Conservation (phyloP, 176 grass and related monocot genomes). For the Hordeum vulgare region MorexV3_pseudomolecules_assembly NC_058524.1:440244772-440245271, state of each 20-base stretch:
- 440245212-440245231: conserved; percentile 78
- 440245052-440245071: neutral
- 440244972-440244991: neutral
- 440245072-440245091: neutral
- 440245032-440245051: neutral
- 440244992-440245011: neutral
- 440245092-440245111: conserved; percentile 46
- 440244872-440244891: neutral
- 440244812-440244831: conserved; percentile 95
- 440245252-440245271: conserved; percentile 6
- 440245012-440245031: neutral
- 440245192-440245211: conserved; percentile 74
- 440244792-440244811: conserved; percentile 76
- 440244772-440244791: conserved; percentile 84
- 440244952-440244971: neutral
- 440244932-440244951: neutral
- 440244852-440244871: conserved; percentile 60
- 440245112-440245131: conserved; percentile 59
- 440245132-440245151: conserved; percentile 89
- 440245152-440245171: conserved; percentile 67
- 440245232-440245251: neutral
- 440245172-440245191: conserved; percentile 84
- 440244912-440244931: neutral
- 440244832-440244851: conserved; percentile 87
- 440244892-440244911: conserved; percentile 10